Conservation (phyloP, 139 green algal species). For the Closterium sp. region DNA sequence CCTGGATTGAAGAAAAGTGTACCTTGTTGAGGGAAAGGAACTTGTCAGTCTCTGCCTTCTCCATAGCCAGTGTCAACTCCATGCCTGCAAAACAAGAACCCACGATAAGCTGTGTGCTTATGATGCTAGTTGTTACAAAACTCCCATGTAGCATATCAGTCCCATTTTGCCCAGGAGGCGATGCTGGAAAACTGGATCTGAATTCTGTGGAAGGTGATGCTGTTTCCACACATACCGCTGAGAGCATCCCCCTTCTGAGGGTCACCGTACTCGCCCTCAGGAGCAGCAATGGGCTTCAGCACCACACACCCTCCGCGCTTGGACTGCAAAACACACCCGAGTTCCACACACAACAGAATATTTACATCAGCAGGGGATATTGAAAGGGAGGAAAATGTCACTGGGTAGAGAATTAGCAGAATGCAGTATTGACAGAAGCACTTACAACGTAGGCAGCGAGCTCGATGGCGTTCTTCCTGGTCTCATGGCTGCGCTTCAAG, state of each 20-base stretch:
- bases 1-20: no score
- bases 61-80: constrained; percentile 83
- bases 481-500: background rate
- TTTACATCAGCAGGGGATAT: no score
- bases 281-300: constrained; percentile 72
- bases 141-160: no score
- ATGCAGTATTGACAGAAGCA: no score
- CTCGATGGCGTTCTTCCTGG: background rate
- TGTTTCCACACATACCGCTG: background rate
- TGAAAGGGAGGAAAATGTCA: no score
- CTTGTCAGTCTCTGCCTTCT: constrained; percentile 93
- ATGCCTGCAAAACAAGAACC: constrained; percentile 61
- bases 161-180: no score
- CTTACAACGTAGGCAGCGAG: background rate
- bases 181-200: no score
- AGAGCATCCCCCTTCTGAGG: constrained; percentile 78
- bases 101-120: no score
- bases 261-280: constrained; percentile 73
- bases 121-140: no score
- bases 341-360: no score
- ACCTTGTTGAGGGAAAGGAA: constrained; percentile 64
- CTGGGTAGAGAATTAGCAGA: no score
- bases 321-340: constrained; percentile 72
- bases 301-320: constrained; percentile 77
- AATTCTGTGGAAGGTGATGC: no score